These are phyloP conservation scores for Blattamonas nauphoetae DNA, from an alignment of 78 protist species.

Conservation along the genomic window DNA sequence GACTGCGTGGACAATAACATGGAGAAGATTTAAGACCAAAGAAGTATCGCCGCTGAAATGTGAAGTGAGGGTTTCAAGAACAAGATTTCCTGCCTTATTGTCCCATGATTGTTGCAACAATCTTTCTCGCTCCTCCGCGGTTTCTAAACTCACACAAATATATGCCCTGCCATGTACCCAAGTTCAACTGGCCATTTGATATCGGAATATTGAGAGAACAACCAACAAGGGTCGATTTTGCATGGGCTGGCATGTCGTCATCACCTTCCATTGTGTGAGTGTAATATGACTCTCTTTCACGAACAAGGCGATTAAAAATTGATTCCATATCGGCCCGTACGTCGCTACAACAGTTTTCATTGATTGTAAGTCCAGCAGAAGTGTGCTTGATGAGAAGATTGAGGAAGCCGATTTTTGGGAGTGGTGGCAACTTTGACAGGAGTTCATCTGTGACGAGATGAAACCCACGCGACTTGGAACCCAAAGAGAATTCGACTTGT, in stretches of 20 bases:
- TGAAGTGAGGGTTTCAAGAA: too few species aligned
- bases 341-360: background rate
- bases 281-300: background rate
- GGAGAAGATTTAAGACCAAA: too few species aligned
- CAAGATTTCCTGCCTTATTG: too few species aligned
- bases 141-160: constrained; percentile 3
- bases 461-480: background rate
- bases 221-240: constrained; percentile 27
- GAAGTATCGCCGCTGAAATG: too few species aligned
- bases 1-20: too few species aligned
- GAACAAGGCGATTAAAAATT: background rate
- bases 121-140: background rate
- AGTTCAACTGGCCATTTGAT: constrained; percentile 1
- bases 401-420: background rate
- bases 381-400: constrained; percentile 7
- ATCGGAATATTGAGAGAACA: constrained; percentile 17
- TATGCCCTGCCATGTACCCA: constrained; percentile 39
- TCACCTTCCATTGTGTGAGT: constrained; percentile 10
- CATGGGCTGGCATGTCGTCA: constrained; percentile 42
- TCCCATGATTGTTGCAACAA: background rate
- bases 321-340: background rate
- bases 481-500: background rate
- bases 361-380: background rate
- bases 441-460: constrained; percentile 12
- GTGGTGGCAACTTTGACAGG: background rate